Conservation (phyloP, 306 rosid genomes). For the Sphenostylis stenocarpa region DNA sequence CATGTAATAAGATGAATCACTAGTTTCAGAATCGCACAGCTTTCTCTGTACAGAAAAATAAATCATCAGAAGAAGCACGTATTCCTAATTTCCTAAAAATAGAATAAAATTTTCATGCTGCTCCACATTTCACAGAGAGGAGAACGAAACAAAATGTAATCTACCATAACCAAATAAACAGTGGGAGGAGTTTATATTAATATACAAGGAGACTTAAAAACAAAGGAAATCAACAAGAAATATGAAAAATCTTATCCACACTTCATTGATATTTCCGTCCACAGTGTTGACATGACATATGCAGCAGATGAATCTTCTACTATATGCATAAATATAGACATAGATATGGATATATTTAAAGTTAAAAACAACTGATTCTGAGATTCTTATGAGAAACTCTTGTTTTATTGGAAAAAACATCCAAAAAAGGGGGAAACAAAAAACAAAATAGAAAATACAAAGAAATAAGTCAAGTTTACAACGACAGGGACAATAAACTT, state of each 20-base stretch:
- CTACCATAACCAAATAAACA: background rate
- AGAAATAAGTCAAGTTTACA: background rate
- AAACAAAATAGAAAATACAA: background rate
- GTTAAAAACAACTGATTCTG: slow-evolving; percentile 15
- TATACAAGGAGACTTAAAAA: slow-evolving; percentile 3
- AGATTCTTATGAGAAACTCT: slow-evolving; percentile 12
- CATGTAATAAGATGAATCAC: slow-evolving; percentile 33
- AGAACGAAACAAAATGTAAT: background rate
- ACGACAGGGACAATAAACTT: background rate
- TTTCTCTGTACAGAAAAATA: slow-evolving; percentile 39
- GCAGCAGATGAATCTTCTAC: slow-evolving; percentile 6
- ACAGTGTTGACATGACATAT: background rate
- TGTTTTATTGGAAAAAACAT: background rate
- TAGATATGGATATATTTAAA: background rate
- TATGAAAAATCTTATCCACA: background rate
- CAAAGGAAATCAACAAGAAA: slow-evolving; percentile 1
- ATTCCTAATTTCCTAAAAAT: slow-evolving; percentile 4
- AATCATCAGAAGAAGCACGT: slow-evolving; percentile 30
- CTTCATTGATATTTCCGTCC: background rate
- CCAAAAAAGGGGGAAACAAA: background rate
- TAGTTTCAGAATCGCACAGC: slow-evolving; percentile 11
- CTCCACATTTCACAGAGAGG: background rate
- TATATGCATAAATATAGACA: background rate
- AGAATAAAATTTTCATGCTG: background rate
- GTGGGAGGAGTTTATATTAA: background rate